Evolutionary conservation across 208 protist genomes (phyloP).

Genomic region (Trypanosoma caninum): DNA sequence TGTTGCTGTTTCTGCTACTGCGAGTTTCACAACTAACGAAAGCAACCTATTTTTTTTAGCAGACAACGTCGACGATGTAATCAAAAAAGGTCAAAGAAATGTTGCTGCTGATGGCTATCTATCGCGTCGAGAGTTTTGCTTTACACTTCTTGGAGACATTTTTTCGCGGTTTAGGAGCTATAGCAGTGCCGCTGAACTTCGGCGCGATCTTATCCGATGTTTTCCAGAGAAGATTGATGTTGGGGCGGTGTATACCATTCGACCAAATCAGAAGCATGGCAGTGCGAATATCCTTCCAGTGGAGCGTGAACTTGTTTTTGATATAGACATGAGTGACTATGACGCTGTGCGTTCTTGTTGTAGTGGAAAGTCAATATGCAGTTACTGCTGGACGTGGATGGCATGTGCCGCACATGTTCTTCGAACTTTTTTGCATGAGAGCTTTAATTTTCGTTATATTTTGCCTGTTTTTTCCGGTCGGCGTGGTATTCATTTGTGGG

Average conservation of each 20-base stretch:
- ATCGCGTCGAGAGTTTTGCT: conserved; percentile 85
- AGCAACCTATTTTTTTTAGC: not conserved
- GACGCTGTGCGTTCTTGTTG: conserved; percentile 98
- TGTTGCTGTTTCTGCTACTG: not conserved
- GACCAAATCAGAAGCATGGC: conserved; percentile 78
- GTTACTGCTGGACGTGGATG: conserved; percentile 98
- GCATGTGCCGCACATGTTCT: conserved; percentile 91
- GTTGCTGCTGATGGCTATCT: conserved; percentile 55
- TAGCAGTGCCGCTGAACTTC: conserved; percentile 58
- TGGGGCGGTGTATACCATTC: conserved; percentile 85
- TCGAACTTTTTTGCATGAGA: conserved; percentile 76
- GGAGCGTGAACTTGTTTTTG: conserved; percentile 98
- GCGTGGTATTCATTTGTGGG: conserved; percentile 99
- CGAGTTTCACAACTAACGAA: not conserved
- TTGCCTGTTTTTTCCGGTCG: conserved; percentile 98
- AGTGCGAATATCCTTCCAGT: conserved; percentile 68
- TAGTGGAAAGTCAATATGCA: conserved; percentile 93
- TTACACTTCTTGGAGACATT: conserved; percentile 86
- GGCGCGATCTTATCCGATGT: conserved; percentile 61
- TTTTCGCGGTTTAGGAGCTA: conserved; percentile 89
- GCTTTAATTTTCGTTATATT: conserved; percentile 97
- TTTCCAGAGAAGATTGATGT: conserved; percentile 91
- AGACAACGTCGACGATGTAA: not conserved
- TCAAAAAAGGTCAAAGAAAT: conserved; percentile 16
- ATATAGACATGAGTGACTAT: conserved; percentile 99